Evolutionary conservation across 2,329 filamentous ascomycete genomes (phyloP), one percentile per base, ranked within the genome.

Genomic region (Ambrosiella cleistominuta): DNA sequence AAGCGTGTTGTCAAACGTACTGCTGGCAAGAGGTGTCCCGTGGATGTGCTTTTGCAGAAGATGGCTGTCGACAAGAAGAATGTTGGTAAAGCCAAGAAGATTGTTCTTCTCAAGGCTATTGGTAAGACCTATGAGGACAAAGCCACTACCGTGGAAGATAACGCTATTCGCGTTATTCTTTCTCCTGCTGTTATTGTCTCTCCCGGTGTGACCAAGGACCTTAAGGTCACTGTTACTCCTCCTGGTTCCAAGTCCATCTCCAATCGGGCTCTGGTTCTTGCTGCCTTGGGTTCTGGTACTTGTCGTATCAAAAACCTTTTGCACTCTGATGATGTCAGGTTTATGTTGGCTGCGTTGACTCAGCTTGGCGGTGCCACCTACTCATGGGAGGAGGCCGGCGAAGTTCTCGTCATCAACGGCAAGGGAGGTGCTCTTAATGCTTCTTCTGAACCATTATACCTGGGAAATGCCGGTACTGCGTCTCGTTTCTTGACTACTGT

Each of bases 11-110:
- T 85, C 49, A 87, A 84, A 65, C 73, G 93, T 62, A 90, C 88
- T 3, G 90, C 88, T 1, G 87, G 86, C 57, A 96, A 95, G 71
- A 77, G 81, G 63, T 98, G 93, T 68, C 84, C 86, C 0, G 87
- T 96, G 1, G 87, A 96, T 64, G 79, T 86, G 40, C 71, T 98
- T 56, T 77, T 98, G 59, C 78, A 85, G 63, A 95, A 95, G 68
- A 98, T 98, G 93, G 89, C 86, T 0, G 85, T 98, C 7, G 93
- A 98, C 72, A 98, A 98, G 78, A 98, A 98, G 75, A 98, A 98
- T 63, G 86, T 95, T 50, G 93, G 93, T 1, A 80, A 80, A 60
- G 89, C 91, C 70, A 98, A 98, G 76, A 97, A 95, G 72, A 86
- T 98, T 62, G 91, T 96, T 6, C 78, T 98, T 7, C 76, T 98